Base-by-base conservation (phyloP, 2,329 filamentous ascomycete species). In the Atkinsonella texensis region DNA sequence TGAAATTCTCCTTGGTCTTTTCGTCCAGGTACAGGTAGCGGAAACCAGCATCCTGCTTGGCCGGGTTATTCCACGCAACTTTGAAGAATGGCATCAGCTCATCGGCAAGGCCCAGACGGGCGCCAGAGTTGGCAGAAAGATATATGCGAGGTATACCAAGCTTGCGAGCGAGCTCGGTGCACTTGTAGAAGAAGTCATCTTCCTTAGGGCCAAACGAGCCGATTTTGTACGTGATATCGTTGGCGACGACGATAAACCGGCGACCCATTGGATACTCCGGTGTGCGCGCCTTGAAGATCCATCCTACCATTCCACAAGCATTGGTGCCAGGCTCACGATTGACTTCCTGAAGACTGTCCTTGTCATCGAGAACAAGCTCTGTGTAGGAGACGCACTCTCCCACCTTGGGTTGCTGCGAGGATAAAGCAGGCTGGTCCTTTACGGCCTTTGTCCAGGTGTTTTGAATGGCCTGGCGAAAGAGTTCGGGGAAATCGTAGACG, bases 181-280 rank as follows among this genome's bases (percentile, higher is more conserved):
- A 98, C 79, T 97, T 96, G 78, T 94, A 80, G 83, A 98, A 98
- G 81, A 95, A 98, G 62, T 87, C 85, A 70, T 98, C 93, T 74
- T 98, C 93, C 71, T 85, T 84, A 41, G 93, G 93, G 49, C 93
- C 93, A 67, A 98, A 98, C 2, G 89, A 95, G 64, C 93, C 93
- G 67, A 97, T 98, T 78, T 94, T 94, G 80, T 89, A 97, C 17
- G 93, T 98, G 68, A 98, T 98, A 65, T 98, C 93, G 78, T 98
- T 98, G 77, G 93, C 90, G 56, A 98, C 85, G 58, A 98, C 88
- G 66, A 98, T 83, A 72, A 97, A 96, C 65, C 87, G 87, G 59
- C 93, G 83, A 54, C 93, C 93, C 57, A 81, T 80, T 53, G 93
- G 91, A 67, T 98, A 98, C 70, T 98, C 93, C 10, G 93, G 93